Evolutionary conservation across 495 filamentous ascomycete genomes (phyloP).

Genomic region (Rhypophila decipiens): DNA sequence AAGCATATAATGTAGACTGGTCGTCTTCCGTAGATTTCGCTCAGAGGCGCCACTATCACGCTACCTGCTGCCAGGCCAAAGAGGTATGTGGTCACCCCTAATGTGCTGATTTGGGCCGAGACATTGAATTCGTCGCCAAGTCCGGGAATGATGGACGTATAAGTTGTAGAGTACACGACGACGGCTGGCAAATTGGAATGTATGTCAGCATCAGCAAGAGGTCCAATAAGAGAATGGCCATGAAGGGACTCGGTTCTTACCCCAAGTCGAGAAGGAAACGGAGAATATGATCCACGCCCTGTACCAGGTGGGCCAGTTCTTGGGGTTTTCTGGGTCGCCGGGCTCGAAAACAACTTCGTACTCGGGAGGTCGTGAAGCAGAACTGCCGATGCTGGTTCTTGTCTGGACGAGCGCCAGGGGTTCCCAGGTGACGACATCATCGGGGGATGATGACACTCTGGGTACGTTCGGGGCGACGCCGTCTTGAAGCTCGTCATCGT

Average conservation of each 20-base stretch:
- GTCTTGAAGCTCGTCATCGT: too few species aligned
- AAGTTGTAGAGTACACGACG: conserved; percentile 82
- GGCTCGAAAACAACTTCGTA: conserved; percentile 72
- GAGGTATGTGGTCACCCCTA: conserved; percentile 77
- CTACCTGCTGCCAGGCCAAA: conserved; percentile 67
- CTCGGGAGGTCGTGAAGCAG: conserved; percentile 53
- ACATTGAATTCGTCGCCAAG: conserved; percentile 62
- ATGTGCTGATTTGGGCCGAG: conserved; percentile 55
- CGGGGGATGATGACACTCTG: too few species aligned
- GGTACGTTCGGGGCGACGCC: too few species aligned
- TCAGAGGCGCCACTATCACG: conserved; percentile 65
- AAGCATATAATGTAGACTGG: conserved; percentile 64
- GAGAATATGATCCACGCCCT: conserved; percentile 54
- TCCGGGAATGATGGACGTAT: conserved; percentile 61
- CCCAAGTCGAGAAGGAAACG: conserved; percentile 66
- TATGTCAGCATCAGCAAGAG: background rate
- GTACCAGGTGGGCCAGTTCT: conserved; percentile 68
- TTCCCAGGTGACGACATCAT: conserved; percentile 1
- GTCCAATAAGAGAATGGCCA: too few species aligned
- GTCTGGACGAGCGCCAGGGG: conserved; percentile 22
- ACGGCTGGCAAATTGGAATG: too few species aligned
- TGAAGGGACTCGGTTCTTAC: too few species aligned
- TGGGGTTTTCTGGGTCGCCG: conserved; percentile 63
- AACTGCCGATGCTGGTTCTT: conserved; percentile 50
- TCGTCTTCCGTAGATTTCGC: conserved; percentile 72